Evolutionary conservation across 73 alveolate species (phyloP).

Genomic region (Paramecium pentaurelia): DNA sequence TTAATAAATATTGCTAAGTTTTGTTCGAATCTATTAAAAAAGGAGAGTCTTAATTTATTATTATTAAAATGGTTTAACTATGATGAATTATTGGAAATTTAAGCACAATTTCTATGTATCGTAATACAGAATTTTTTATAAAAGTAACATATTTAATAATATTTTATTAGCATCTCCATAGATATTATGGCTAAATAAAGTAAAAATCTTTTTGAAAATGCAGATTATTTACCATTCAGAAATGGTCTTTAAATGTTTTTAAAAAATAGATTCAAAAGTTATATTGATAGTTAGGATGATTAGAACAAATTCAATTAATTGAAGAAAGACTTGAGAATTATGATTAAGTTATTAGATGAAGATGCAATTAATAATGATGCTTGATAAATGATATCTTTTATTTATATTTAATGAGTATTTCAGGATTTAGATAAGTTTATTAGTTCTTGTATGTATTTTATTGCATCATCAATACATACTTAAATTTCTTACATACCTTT

Average conservation of each 20-base stretch:
- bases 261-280: neutral
- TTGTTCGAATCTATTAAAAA: neutral
- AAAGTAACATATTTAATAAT: neutral
- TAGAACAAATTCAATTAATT: neutral
- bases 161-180: neutral
- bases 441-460: neutral
- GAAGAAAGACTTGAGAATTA: neutral
- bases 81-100: neutral
- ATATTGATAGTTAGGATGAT: neutral
- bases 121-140: neutral
- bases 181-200: slow-evolving; percentile 11
- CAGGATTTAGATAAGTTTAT: neutral
- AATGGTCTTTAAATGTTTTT: neutral
- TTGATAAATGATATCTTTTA: neutral
- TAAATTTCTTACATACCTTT: slow-evolving; percentile 58
- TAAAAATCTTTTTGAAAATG: slow-evolving; percentile 22
- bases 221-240: slow-evolving; percentile 27
- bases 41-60: neutral
- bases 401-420: neutral
- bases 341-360: slow-evolving; percentile 28
- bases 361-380: neutral
- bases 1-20: neutral
- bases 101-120: neutral
- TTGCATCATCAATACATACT: slow-evolving; percentile 54
- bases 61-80: slow-evolving; percentile 8